Evolutionary conservation across 1,284 basidiomycete genomes (phyloP).

Genomic region (Cryptococcus floricola): DNA sequence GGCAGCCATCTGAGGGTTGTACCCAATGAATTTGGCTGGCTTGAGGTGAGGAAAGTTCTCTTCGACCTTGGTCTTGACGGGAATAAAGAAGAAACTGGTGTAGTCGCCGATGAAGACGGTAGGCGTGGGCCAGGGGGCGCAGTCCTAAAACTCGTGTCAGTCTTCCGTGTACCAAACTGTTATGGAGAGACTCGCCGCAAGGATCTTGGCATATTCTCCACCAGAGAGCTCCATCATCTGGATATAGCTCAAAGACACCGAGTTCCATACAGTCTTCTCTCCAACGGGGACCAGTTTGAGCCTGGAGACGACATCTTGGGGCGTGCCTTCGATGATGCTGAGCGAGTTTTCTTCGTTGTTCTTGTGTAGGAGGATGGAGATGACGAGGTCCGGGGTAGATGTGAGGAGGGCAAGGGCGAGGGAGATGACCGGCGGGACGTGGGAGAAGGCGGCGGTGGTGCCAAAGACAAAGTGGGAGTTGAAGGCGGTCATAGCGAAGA

Average conservation of each 20-base stretch:
- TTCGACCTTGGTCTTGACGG: conserved; percentile 10
- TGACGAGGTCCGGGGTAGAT: conserved; percentile 5
- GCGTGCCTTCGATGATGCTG: conserved; percentile 1
- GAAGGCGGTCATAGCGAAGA: conserved; percentile 1
- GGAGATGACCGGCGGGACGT: conserved; percentile 7
- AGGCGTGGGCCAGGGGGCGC: conserved; percentile 11
- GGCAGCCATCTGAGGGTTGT: conserved; percentile 8
- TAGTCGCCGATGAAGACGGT: conserved; percentile 14
- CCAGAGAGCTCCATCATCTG: conserved; percentile 10
- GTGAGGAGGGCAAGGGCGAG: conserved; percentile 5
- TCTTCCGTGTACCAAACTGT: no score
- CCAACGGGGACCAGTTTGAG: conserved; percentile 6
- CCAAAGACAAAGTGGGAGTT: conserved; percentile 13
- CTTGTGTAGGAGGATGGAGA: conserved; percentile 11
- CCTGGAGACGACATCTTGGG: conserved; percentile 1
- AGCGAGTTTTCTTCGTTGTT: conserved; percentile 6
- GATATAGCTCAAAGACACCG: conserved; percentile 1
- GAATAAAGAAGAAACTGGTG: conserved; percentile 10
- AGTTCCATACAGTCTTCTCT: conserved; percentile 6
- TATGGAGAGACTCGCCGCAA: conserved; percentile 2
- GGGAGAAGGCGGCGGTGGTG: conserved; percentile 12
- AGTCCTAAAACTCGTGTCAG: not conserved
- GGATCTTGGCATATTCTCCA: conserved; percentile 5
- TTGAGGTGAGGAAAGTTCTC: conserved; percentile 16
- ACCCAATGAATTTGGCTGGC: conserved; percentile 6